phyloP scores from a whole-genome alignment of 148 eudicot genomes.

The Suaeda aralocaspica region DNA sequence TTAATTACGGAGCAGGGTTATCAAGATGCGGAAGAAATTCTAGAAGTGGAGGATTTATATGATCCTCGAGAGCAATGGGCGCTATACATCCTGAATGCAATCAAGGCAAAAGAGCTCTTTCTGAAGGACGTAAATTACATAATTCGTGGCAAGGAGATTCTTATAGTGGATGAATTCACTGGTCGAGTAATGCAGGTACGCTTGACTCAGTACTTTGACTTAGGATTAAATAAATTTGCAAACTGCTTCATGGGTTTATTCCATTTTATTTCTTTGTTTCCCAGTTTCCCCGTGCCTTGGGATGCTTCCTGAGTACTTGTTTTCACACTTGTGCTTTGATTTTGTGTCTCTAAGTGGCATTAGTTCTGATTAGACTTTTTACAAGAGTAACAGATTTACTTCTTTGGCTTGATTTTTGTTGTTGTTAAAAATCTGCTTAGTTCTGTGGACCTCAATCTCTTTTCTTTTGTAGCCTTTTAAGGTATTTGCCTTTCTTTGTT shows the following conservation, averaged over 20 bases:
- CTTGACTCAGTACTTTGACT: not conserved
- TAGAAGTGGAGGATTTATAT: slow-evolving; percentile 87
- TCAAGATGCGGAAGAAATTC: slow-evolving; percentile 97
- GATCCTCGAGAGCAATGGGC: slow-evolving; percentile 99
- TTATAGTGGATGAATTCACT: slow-evolving; percentile 97
- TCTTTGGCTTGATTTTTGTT: too few relatives aligned
- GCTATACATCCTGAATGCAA: slow-evolving; percentile 79
- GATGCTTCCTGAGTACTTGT: not conserved
- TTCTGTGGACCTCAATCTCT: too few relatives aligned
- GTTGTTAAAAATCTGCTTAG: too few relatives aligned
- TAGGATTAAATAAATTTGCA: not conserved
- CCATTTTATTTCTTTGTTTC: not conserved
- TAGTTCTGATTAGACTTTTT: too few relatives aligned
- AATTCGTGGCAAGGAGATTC: slow-evolving; percentile 89
- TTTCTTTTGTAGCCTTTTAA: too few relatives aligned
- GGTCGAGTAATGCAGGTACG: slow-evolving; percentile 99
- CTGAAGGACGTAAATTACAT: slow-evolving; percentile 93
- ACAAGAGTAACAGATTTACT: too few relatives aligned
- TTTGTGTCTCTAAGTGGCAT: not conserved
- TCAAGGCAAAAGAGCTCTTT: slow-evolving; percentile 94
- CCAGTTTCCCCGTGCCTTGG: not conserved
- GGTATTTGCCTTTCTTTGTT: too few relatives aligned
- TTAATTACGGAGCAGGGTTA: slow-evolving; percentile 97
- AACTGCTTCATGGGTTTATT: slow-evolving; percentile 6
- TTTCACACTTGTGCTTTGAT: not conserved